phyloP scores from a whole-genome alignment of 129 eudicot genomes.

The Lactuca saligna region DNA sequence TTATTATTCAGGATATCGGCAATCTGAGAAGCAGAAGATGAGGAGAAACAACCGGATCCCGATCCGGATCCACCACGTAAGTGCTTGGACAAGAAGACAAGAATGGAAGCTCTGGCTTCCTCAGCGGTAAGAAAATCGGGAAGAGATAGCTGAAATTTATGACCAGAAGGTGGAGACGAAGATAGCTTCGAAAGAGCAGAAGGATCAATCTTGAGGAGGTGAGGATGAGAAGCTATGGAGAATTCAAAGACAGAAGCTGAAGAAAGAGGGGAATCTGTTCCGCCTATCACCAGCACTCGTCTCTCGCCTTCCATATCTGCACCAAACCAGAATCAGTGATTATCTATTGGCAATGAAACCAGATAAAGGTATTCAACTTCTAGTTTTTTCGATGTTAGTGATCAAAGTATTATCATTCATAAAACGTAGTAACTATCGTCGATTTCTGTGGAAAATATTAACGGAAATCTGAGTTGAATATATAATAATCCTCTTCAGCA shows the following conservation, averaged over 20 bases:
- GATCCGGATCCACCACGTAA: slow-evolving; percentile 26
- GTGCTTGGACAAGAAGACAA: slow-evolving; percentile 41
- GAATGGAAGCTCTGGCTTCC: slow-evolving; percentile 48
- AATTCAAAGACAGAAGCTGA: slow-evolving; percentile 46
- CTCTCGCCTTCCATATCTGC: slow-evolving; percentile 35
- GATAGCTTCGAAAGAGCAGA: slow-evolving; percentile 48
- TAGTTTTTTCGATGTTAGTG: too few relatives aligned
- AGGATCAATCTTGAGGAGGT: slow-evolving; percentile 46
- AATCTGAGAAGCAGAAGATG: slow-evolving; percentile 35
- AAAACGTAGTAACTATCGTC: neutral
- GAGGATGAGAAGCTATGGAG: slow-evolving; percentile 33
- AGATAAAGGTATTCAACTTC: neutral
- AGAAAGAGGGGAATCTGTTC: slow-evolving; percentile 59
- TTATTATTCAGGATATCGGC: slow-evolving; percentile 35
- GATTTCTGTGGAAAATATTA: neutral
- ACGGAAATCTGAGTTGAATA: neutral
- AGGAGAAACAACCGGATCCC: slow-evolving; percentile 6
- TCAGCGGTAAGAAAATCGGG: slow-evolving; percentile 39
- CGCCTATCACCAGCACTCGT: slow-evolving; percentile 47
- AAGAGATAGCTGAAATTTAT: slow-evolving; percentile 26
- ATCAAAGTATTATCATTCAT: neutral
- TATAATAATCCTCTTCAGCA: neutral
- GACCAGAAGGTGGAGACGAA: slow-evolving; percentile 28
- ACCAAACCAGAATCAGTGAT: neutral
- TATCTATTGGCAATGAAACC: neutral